Evolutionary conservation across 495 filamentous ascomycete genomes (phyloP), one percentile per base, ranked within the genome.

Genomic region (Usnea hakonensis): DNA sequence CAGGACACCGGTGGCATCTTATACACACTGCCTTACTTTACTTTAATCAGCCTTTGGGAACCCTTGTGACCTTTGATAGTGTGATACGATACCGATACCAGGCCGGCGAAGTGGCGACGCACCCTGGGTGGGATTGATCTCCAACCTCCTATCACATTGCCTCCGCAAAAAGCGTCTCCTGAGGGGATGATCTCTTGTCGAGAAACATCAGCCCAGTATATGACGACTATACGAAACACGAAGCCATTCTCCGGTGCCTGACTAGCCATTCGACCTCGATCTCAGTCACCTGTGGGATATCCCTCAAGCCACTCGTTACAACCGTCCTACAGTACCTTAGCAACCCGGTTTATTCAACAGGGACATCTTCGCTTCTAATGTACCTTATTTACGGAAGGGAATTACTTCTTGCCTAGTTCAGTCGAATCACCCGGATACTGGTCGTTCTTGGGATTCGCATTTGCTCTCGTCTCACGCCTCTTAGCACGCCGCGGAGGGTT

Each of bases 231-330:
- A 62, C 23, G 58, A 54, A 35, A 46, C 14, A 30, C 46, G 26
- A 30, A 43, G 35, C 58, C 23, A 40, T 37, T 40, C 35, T 40
- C 23, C 21, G 38, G 33, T 30, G 46, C 11, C 35, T 38, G 46
- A 38, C 46, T 61, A 46, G 40, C 23, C 32, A 40, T n/a, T 48
- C 41, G 16, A 21, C 56, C 28, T 21, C 21, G 43, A 59, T 32
- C 6, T 56, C 14, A 55, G n/a, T 57, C 28, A 57, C 35, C 36
- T 46, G 38, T 56, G 56, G 60, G 55, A 26, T 23, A 58, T 28
- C 33, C 58, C 50, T 66, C 68, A 59, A 64, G 70, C 64, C 70
- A 54, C 64, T 72, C 70, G 66, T 72, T 72, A 70, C 62, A 59
- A 38, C 37, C 26, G 41, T 50, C 48, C 3, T 38, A 26, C 21